phyloP scores from a whole-genome alignment of 805 yeast species.

The Groenewaldozyma tartarivorans region DNA sequence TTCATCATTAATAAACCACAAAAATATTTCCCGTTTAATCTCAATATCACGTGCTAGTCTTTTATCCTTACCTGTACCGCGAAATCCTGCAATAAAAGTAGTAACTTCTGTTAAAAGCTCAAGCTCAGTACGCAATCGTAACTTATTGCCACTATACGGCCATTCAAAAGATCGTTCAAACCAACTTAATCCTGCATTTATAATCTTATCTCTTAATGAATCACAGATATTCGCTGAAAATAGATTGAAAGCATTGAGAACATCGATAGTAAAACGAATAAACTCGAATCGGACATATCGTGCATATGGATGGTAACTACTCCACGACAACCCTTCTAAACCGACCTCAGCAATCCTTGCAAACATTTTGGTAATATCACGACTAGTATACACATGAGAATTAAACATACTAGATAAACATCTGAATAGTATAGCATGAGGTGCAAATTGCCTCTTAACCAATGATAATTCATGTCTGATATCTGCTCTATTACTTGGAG shows the following conservation, averaged over 20 bases:
- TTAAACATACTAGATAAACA: slow-evolving; percentile 71
- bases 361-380: slow-evolving; percentile 58
- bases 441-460: slow-evolving; percentile 44
- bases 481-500: slow-evolving; percentile 65
- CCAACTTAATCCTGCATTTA: slow-evolving; percentile 72
- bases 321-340: slow-evolving; percentile 45
- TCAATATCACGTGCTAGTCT: slow-evolving; percentile 36
- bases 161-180: slow-evolving; percentile 51
- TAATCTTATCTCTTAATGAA: slow-evolving; percentile 40
- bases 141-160: slow-evolving; percentile 79
- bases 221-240: slow-evolving; percentile 38
- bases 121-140: slow-evolving; percentile 63
- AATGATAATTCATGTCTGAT: slow-evolving; percentile 42
- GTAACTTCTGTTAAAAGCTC: slow-evolving; percentile 47
- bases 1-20: slow-evolving; percentile 67
- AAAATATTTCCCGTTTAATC: slow-evolving; percentile 31
- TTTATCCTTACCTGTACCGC: slow-evolving; percentile 4
- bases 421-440: slow-evolving; percentile 60
- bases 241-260: slow-evolving; percentile 46
- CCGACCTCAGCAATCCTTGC: slow-evolving; percentile 40
- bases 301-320: slow-evolving; percentile 78
- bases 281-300: slow-evolving; percentile 68
- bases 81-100: slow-evolving; percentile 21
- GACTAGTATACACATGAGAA: slow-evolving; percentile 65
- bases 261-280: slow-evolving; percentile 55